These are phyloP conservation scores for Aaosphaeria pasadenensis DNA, from an alignment of 2,329 filamentous ascomycete species.

Conservation along the genomic window DNA sequence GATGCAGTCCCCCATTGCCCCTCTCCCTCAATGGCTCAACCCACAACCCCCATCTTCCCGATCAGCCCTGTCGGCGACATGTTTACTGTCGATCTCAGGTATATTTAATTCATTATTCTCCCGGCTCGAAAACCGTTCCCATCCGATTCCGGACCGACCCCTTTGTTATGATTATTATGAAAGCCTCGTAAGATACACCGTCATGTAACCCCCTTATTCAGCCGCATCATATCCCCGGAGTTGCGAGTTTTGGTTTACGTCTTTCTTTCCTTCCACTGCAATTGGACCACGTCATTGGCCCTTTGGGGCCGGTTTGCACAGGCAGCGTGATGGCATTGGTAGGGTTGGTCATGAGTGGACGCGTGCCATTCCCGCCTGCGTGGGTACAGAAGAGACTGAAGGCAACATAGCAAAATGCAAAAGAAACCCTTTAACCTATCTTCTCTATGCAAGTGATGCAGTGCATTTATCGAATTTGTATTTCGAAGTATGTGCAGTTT, in stretches of 20 bases:
- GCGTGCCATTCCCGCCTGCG: neutral
- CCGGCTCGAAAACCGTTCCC: neutral
- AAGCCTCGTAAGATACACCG: conserved; percentile 41
- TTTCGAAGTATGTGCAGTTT: too few species aligned
- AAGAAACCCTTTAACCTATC: too few species aligned
- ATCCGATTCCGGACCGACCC: conserved; percentile 11
- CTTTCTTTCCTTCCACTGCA: neutral
- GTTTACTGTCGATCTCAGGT: too few species aligned
- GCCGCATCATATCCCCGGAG: conserved; percentile 43
- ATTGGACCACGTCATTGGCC: neutral
- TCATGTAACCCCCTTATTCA: conserved; percentile 37
- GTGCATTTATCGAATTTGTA: too few species aligned
- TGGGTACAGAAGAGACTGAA: neutral
- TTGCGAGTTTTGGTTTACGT: conserved; percentile 27
- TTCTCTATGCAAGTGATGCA: too few species aligned
- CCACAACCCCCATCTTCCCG: neutral
- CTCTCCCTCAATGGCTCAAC: neutral
- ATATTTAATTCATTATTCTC: too few species aligned
- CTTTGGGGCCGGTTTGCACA: neutral
- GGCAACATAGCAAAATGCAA: too few species aligned
- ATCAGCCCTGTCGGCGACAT: neutral
- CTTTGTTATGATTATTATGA: conserved; percentile 33
- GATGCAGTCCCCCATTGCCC: too few species aligned
- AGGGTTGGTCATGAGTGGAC: neutral
- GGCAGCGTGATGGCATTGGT: neutral